Conservation (phyloP, 2,329 filamentous ascomycete genomes). For the Alternaria burnsii region DNA sequence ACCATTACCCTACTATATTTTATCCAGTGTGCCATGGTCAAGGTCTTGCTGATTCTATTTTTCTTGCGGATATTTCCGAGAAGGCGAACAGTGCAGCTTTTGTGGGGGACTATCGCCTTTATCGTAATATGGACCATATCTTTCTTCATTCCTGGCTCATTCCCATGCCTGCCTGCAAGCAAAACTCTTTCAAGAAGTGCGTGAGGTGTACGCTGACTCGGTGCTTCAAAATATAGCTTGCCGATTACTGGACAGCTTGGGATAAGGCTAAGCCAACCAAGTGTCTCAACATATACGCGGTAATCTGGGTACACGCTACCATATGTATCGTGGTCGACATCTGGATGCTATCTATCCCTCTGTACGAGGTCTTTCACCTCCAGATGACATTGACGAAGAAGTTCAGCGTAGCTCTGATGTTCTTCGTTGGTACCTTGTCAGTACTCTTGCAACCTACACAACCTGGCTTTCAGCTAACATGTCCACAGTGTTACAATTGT, state of each 20-base stretch:
- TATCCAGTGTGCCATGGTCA: slow-evolving; percentile 28
- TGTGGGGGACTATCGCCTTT: slow-evolving; percentile 26
- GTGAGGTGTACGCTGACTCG: background rate
- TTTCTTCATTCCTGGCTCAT: slow-evolving; percentile 24
- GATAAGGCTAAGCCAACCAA: slow-evolving; percentile 19
- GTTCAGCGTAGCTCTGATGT: slow-evolving; percentile 45
- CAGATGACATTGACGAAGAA: slow-evolving; percentile 44
- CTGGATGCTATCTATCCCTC: slow-evolving; percentile 39
- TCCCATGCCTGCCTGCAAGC: slow-evolving; percentile 47
- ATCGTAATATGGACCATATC: slow-evolving; percentile 28
- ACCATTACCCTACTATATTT: slow-evolving; percentile 42
- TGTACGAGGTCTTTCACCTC: slow-evolving; percentile 39
- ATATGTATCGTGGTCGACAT: slow-evolving; percentile 36
- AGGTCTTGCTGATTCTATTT: slow-evolving; percentile 38
- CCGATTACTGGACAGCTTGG: slow-evolving; percentile 39
- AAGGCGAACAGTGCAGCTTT: slow-evolving; percentile 6
- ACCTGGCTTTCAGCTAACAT: background rate
- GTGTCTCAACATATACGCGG: slow-evolving; percentile 45
- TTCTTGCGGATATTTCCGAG: slow-evolving; percentile 39
- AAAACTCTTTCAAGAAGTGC: background rate
- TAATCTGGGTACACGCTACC: slow-evolving; percentile 42
- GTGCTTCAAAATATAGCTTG: background rate
- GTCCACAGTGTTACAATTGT: slow-evolving; percentile 37
- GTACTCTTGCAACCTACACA: background rate
- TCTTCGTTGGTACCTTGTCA: slow-evolving; percentile 39